Conservation (phyloP, 345 rosid genomes). For the Brassica napus region Da-Ae NC_063438.1:19940001-19940500, state of each 20-base stretch:
- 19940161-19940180: slow-evolving; percentile 19
- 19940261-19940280: slow-evolving; percentile 7
- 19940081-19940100: slow-evolving; percentile 9
- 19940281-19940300: slow-evolving; percentile 30
- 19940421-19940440: background rate
- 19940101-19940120: slow-evolving; percentile 37
- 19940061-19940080: slow-evolving; percentile 22
- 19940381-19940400: background rate
- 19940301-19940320: background rate
- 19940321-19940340: background rate
- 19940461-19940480: slow-evolving; percentile 9
- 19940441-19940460: slow-evolving; percentile 14
- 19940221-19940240: slow-evolving; percentile 33
- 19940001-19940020: background rate
- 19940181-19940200: slow-evolving; percentile 21
- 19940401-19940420: slow-evolving; percentile 43
- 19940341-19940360: slow-evolving; percentile 40
- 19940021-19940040: background rate
- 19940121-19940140: slow-evolving; percentile 36
- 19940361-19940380: slow-evolving; percentile 9
- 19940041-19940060: background rate
- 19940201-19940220: slow-evolving; percentile 25
- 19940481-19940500: background rate
- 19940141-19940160: slow-evolving; percentile 24
- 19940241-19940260: slow-evolving; percentile 18